These are phyloP conservation scores for Ogataea zsoltii DNA, from an alignment of 805 yeast species.

Conservation along the genomic window DNA sequence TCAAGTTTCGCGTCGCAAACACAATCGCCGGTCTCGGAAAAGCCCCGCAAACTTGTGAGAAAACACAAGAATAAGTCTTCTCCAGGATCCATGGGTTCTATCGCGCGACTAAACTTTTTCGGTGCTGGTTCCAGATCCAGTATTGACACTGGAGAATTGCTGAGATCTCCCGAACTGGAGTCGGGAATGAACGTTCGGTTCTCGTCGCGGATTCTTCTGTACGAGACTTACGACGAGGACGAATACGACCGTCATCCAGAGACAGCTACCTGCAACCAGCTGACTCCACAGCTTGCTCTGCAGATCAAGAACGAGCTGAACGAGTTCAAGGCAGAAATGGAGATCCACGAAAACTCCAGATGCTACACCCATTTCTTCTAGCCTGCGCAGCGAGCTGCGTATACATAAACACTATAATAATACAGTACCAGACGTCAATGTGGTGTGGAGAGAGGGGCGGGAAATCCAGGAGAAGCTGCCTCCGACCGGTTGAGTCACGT, in stretches of 20 bases:
- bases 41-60: slow-evolving; percentile 18
- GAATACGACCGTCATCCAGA: slow-evolving; percentile 95
- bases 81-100: slow-evolving; percentile 22
- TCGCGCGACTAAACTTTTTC: slow-evolving; percentile 18
- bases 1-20: slow-evolving; percentile 6
- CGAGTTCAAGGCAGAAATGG: slow-evolving; percentile 76
- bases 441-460: no score
- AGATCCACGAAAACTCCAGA: slow-evolving; percentile 73
- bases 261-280: slow-evolving; percentile 85
- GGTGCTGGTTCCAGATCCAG: slow-evolving; percentile 15
- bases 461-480: no score
- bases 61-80: slow-evolving; percentile 13
- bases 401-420: no score
- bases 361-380: slow-evolving; percentile 84
- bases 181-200: slow-evolving; percentile 45
- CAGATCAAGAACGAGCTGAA: slow-evolving; percentile 85
- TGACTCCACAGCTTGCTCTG: slow-evolving; percentile 85
- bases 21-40: slow-evolving; percentile 11
- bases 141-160: slow-evolving; percentile 13
- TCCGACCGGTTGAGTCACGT: no score
- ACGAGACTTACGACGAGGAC: slow-evolving; percentile 77
- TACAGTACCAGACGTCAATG: background rate
- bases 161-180: slow-evolving; percentile 9
- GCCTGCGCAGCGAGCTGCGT: background rate
- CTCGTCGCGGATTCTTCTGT: slow-evolving; percentile 79